Evolutionary conservation across 345 rosid genomes (phyloP).

Genomic region (Leavenworthia alabamica): DNA sequence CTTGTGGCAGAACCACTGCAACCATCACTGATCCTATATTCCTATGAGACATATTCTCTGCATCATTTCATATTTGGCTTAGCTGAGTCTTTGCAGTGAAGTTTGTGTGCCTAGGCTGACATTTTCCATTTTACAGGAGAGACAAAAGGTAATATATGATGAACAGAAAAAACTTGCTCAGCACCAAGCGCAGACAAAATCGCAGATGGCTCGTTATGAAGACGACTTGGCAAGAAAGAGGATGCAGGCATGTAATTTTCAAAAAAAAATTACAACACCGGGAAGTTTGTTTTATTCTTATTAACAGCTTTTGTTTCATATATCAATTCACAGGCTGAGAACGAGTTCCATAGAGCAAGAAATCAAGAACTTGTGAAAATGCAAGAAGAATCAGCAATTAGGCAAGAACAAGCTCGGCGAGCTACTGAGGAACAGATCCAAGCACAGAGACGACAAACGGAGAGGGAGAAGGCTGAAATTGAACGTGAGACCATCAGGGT

Average conservation of each 20-base stretch:
- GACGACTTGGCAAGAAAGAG: slow-evolving; percentile 95
- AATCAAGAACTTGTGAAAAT: slow-evolving; percentile 93
- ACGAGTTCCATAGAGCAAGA: slow-evolving; percentile 79
- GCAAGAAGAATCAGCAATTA: slow-evolving; percentile 86
- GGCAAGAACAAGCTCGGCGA: slow-evolving; percentile 91
- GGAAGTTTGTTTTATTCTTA: neutral
- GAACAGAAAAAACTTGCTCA: slow-evolving; percentile 88
- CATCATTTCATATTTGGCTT: neutral
- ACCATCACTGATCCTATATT: slow-evolving; percentile 14
- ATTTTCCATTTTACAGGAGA: slow-evolving; percentile 55
- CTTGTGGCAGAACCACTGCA: neutral
- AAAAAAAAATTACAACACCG: neutral
- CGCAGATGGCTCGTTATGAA: slow-evolving; percentile 96
- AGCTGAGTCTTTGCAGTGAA: neutral
- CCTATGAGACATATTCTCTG: neutral
- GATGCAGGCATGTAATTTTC: slow-evolving; percentile 68
- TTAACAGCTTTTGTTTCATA: slow-evolving; percentile 2
- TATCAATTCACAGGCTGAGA: slow-evolving; percentile 58
- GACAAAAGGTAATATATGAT: slow-evolving; percentile 78
- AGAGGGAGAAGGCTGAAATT: slow-evolving; percentile 95
- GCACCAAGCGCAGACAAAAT: slow-evolving; percentile 93
- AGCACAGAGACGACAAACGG: slow-evolving; percentile 84
- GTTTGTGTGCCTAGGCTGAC: slow-evolving; percentile 18
- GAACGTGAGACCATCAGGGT: slow-evolving; percentile 95
- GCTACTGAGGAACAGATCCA: slow-evolving; percentile 98